Evolutionary conservation across 2,329 filamentous ascomycete species (phyloP).

Genomic region (Emmonsiellopsis sp.): DNA sequence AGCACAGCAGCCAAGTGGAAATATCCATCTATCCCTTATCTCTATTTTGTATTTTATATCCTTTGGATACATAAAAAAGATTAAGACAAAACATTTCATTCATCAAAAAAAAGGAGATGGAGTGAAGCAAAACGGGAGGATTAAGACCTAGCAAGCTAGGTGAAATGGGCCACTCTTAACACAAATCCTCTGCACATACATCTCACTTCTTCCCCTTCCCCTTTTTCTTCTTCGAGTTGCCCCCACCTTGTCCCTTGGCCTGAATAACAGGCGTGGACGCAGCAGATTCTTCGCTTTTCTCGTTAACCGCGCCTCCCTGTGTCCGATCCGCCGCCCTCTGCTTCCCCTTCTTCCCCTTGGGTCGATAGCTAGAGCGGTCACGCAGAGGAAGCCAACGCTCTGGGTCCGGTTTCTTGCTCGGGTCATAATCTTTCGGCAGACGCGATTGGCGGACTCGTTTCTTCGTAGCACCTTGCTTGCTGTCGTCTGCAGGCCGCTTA

Average conservation of each 20-base stretch:
- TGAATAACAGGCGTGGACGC: slow-evolving; percentile 20
- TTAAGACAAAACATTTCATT: too few relatives aligned
- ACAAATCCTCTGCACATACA: neutral
- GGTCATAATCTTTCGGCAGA: slow-evolving; percentile 47
- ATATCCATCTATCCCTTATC: too few relatives aligned
- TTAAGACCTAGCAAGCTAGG: too few relatives aligned
- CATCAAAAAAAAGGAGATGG: too few relatives aligned
- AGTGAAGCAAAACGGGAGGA: too few relatives aligned
- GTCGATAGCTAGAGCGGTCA: slow-evolving; percentile 78
- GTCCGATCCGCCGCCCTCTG: slow-evolving; percentile 69
- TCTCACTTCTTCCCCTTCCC: slow-evolving; percentile 38
- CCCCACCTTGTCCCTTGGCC: slow-evolving; percentile 23
- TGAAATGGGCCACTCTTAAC: neutral
- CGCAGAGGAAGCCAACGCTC: slow-evolving; percentile 89
- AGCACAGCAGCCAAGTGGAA: too few relatives aligned
- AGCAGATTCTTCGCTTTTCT: slow-evolving; percentile 53
- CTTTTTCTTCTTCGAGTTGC: slow-evolving; percentile 41
- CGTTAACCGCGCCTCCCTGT: slow-evolving; percentile 73
- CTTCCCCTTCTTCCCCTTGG: slow-evolving; percentile 87
- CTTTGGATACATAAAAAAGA: too few relatives aligned
- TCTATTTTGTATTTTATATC: too few relatives aligned
- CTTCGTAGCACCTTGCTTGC: slow-evolving; percentile 22
- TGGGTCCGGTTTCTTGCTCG: slow-evolving; percentile 71
- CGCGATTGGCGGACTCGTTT: slow-evolving; percentile 38
- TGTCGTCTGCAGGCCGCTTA: slow-evolving; percentile 29